Evolutionary conservation across 2,329 filamentous ascomycete genomes (phyloP).

Genomic region (Mycosphaerella sp.): DNA sequence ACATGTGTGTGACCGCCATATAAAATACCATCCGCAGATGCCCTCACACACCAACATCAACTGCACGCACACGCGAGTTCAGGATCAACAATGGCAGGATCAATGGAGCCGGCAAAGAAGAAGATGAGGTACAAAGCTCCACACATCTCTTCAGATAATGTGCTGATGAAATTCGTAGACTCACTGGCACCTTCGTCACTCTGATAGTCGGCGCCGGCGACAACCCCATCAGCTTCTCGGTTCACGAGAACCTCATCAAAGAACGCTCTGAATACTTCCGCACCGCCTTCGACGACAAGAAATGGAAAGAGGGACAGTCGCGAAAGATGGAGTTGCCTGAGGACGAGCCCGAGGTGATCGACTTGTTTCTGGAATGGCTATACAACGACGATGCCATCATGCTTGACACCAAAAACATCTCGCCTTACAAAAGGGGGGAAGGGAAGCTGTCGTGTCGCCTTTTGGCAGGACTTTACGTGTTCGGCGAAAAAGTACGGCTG

Average conservation of each 20-base stretch:
- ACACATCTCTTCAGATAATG: no score
- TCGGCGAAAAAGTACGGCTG: slow-evolving; percentile 12
- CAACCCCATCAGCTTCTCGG: background rate
- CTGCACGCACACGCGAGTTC: no score
- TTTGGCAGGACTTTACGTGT: background rate
- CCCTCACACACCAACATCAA: no score
- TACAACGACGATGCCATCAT: background rate
- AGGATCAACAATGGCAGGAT: no score
- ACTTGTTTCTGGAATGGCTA: slow-evolving; percentile 6
- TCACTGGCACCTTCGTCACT: slow-evolving; percentile 4
- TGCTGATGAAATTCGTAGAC: background rate
- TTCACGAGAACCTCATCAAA: slow-evolving; percentile 11
- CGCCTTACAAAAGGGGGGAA: no score
- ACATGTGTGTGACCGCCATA: no score
- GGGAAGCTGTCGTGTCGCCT: background rate
- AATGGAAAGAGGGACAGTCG: slow-evolving; percentile 9
- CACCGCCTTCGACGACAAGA: slow-evolving; percentile 5
- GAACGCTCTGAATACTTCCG: slow-evolving; percentile 2
- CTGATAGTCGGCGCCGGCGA: slow-evolving; percentile 3
- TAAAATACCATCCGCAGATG: no score
- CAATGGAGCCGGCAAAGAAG: no score
- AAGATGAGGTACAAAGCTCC: no score
- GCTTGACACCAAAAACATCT: no score
- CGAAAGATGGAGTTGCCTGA: slow-evolving; percentile 6
- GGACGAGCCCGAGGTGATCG: slow-evolving; percentile 2